A percentile compares a stretch with the other conserved stretches of the same genome.
phyloP scores from a whole-genome alignment of 495 filamentous ascomycete species.

The Penicillium samsonianum region DNA sequence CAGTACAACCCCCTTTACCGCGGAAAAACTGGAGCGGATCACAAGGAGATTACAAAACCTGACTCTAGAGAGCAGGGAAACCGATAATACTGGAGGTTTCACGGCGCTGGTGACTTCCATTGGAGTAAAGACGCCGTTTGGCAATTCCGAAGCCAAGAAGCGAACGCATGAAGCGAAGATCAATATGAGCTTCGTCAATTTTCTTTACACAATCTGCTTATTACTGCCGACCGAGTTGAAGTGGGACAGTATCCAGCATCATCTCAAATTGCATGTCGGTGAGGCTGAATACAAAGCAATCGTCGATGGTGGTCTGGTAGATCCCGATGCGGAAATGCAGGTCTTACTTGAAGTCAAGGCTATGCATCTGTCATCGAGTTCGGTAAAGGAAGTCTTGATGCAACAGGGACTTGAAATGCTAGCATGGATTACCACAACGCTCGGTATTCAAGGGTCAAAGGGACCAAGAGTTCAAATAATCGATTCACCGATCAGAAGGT shows the following conservation, averaged over 20 bases:
- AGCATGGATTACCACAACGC: not conserved
- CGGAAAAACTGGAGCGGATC: no score
- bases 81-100: not conserved
- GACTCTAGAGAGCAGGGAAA: no score
- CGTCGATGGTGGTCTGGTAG: constrained; percentile 3
- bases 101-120: not conserved
- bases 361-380: not conserved
- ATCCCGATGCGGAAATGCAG: not conserved
- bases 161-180: constrained; percentile 1
- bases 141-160: not conserved
- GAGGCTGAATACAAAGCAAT: constrained; percentile 1
- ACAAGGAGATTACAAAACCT: no score
- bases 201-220: constrained; percentile 1
- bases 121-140: not conserved
- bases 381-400: not conserved
- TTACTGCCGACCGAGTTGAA: constrained; percentile 1
- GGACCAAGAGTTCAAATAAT: not conserved
- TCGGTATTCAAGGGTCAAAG: not conserved
- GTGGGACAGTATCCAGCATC: constrained; percentile 1
- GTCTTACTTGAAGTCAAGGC: constrained; percentile 6
- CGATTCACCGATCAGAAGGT: constrained; percentile 3
- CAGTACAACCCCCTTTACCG: no score
- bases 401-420: not conserved
- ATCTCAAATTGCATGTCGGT: not conserved
- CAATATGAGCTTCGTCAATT: constrained; percentile 3